These are phyloP conservation scores for Erodium maritimum DNA, from an alignment of 345 rosid species.

Conservation along the genomic window DNA sequence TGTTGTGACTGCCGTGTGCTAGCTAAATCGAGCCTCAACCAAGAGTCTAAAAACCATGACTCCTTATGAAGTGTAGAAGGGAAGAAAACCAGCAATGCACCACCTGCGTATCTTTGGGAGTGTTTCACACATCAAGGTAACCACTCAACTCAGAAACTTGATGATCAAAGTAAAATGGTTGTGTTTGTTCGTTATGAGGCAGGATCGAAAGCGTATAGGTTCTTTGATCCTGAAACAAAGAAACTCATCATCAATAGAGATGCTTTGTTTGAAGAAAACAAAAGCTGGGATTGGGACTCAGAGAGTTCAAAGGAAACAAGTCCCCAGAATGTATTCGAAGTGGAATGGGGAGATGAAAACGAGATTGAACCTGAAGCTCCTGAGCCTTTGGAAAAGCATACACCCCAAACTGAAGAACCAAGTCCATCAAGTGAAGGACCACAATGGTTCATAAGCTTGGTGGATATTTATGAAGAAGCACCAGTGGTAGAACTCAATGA, in stretches of 20 bases:
- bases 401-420: too few relatives aligned
- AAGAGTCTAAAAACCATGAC: neutral
- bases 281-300: neutral
- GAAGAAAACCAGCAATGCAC: neutral
- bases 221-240: neutral
- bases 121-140: slow-evolving; percentile 8
- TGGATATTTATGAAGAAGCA: too few relatives aligned
- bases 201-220: slow-evolving; percentile 10
- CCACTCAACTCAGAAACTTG: slow-evolving; percentile 13
- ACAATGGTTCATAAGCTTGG: too few relatives aligned
- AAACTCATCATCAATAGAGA: slow-evolving; percentile 3
- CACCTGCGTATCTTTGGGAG: slow-evolving; percentile 3
- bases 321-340: too few relatives aligned
- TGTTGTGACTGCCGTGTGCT: slow-evolving; percentile 2
- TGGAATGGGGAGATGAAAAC: too few relatives aligned
- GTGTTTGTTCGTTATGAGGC: slow-evolving; percentile 12
- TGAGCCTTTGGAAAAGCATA: too few relatives aligned
- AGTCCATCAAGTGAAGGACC: too few relatives aligned
- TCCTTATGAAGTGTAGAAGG: slow-evolving; percentile 2
- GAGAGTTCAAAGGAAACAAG: slow-evolving; percentile 6
- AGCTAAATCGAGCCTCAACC: slow-evolving; percentile 5
- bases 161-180: too few relatives aligned
- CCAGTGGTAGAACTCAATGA: slow-evolving; percentile 5
- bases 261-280: neutral
- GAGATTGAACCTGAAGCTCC: too few relatives aligned